Percentiles rank a stretch among this genome's conserved stretches.
Evolutionary conservation across 1,284 basidiomycete genomes (phyloP).

Genomic region (Cystobasidiaceae sp.): DNA sequence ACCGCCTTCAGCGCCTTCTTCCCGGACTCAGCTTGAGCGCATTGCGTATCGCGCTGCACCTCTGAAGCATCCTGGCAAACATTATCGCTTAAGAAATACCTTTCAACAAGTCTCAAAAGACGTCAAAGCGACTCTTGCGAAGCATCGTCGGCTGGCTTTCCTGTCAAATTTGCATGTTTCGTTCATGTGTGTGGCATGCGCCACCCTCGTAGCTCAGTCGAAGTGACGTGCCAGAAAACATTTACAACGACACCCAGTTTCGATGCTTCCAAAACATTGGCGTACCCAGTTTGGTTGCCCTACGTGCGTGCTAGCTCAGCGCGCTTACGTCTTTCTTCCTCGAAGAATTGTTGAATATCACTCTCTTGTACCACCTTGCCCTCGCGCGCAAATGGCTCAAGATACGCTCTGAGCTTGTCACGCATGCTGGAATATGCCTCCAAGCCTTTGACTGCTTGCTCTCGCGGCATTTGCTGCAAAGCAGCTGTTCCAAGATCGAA

Average conservation of each 20-base stretch:
- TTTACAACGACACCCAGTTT: too few species aligned
- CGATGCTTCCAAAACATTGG: not conserved
- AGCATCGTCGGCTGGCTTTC: too few species aligned
- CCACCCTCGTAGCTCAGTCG: too few species aligned
- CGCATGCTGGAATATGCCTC: constrained; percentile 46
- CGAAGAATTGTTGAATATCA: constrained; percentile 46
- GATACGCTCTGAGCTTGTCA: constrained; percentile 46
- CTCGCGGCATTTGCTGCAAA: constrained; percentile 46
- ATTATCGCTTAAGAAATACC: too few species aligned
- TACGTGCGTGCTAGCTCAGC: not conserved
- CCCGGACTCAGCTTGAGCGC: not conserved
- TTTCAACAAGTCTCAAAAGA: too few species aligned
- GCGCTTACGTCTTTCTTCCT: constrained; percentile 18
- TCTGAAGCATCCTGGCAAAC: too few species aligned
- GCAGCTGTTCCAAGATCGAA: constrained; percentile 47
- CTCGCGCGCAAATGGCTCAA: constrained; percentile 46
- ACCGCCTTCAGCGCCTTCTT: constrained; percentile 8
- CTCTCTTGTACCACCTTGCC: constrained; percentile 46
- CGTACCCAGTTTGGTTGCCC: not conserved
- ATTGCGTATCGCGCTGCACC: too few species aligned
- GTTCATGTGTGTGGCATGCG: too few species aligned
- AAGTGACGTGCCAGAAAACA: too few species aligned
- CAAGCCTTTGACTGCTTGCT: constrained; percentile 47
- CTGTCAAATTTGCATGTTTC: too few species aligned
- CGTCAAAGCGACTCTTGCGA: too few species aligned